A percentile compares a stretch with the other conserved stretches of the same genome.
Evolutionary conservation across 2,329 filamentous ascomycete genomes (phyloP).

Genomic region (Penicillium oxalicum): DNA sequence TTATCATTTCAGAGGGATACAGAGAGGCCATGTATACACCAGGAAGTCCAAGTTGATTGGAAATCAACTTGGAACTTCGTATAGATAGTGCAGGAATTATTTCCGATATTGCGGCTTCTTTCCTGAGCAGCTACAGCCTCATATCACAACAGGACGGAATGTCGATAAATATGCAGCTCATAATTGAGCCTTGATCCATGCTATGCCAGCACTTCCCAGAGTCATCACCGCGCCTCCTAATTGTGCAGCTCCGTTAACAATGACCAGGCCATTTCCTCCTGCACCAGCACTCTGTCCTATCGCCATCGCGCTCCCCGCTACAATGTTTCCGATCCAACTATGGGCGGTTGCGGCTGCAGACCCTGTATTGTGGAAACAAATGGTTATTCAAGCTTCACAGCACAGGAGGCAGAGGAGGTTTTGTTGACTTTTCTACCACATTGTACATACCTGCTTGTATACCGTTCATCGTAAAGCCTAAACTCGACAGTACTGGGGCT

Average conservation of each 20-base stretch:
- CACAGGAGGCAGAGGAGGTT: not conserved
- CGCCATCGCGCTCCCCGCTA: slow-evolving; percentile 4
- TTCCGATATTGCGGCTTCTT: slow-evolving; percentile 1
- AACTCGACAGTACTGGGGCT: not conserved
- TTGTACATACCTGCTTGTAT: not conserved
- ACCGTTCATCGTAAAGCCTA: not conserved
- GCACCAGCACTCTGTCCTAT: slow-evolving; percentile 11
- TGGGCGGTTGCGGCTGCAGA: slow-evolving; percentile 6
- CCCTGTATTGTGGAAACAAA: not conserved
- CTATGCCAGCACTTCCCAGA: not conserved
- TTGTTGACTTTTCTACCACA: not conserved
- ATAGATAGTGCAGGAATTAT: slow-evolving; percentile 1
- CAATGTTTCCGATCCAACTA: slow-evolving; percentile 9
- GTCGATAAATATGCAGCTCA: no score
- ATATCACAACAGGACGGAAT: not conserved
- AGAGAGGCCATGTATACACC: not conserved
- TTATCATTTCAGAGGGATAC: not conserved
- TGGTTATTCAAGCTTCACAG: not conserved
- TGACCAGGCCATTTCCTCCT: slow-evolving; percentile 3
- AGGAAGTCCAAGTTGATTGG: not conserved
- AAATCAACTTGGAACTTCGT: not conserved
- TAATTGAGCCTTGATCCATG: not conserved
- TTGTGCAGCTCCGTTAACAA: slow-evolving; percentile 6
- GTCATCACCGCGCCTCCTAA: not conserved
- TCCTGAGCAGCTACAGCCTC: not conserved